Base-by-base conservation (phyloP, 306 rosid species). In the Pyrus pyrifolia region DNA sequence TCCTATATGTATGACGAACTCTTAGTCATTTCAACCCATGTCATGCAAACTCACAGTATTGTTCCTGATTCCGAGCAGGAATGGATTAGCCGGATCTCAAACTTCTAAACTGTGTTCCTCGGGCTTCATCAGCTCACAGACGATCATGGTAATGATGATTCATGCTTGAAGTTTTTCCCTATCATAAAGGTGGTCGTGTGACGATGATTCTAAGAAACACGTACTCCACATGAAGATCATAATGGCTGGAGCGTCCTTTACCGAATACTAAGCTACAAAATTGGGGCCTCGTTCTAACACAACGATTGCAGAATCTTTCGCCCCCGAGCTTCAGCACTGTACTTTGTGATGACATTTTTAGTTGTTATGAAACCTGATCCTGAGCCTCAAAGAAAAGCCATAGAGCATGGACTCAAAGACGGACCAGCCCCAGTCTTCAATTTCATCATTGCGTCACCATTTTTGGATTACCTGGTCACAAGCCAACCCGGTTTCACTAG, bases 401-500 rank as follows among this genome's bases (percentile, higher is more conserved):
- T 18, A 44, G 46, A 67, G 14, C 30, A 40, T 53, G 51, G 51
- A 57, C 52, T 58, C 44, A 44, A n/a, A n/a, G 69, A 11, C 27
- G 11, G 49, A 71, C 18, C 51, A 68, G 45, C 25, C 72, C 67
- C 59, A 68, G 17, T 27, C 11, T 72, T 53, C 55, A 42, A 29
- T 35, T 40, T 44, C 77, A 23, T 49, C 17, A 30, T 70, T 66
- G 11, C 69, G 59, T 74, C 70, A 77, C 70, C 6, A 71, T 68
- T 76, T 76, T 75, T 19, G 45, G 69, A 70, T 90, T 86, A 95
- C 23, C 90, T 80, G 73, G 88, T 87, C 70, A 90, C 98, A 33
- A 95, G 96, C 97, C 98, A 95, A 68, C 98, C 96, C 1, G 92
- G 96, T 88, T 95, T 95, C 17, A 89, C 83, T 60, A 95, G 72